A percentile compares a stretch with the other conserved stretches of the same genome.
phyloP scores from a whole-genome alignment of 2,329 filamentous ascomycete species.

The Aschersonia sp. region DNA sequence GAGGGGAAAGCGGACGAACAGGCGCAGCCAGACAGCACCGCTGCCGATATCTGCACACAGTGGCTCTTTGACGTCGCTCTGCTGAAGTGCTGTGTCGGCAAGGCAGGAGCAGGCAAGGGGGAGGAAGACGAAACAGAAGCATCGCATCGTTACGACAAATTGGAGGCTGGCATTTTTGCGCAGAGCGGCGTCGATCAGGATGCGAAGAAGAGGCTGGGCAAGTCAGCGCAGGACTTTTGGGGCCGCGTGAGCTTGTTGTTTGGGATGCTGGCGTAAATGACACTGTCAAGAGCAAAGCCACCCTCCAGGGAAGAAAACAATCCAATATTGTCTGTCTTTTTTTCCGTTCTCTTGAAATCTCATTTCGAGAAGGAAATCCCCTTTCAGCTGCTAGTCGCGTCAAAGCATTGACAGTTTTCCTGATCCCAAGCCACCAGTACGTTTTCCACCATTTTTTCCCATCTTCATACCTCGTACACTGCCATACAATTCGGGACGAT shows the following conservation, averaged over 20 bases:
- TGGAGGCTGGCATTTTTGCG: slow-evolving; percentile 31
- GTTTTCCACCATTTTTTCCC: too few relatives aligned
- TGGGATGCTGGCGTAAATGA: slow-evolving; percentile 45
- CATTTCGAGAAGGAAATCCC: too few relatives aligned
- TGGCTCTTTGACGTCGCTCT: slow-evolving; percentile 46
- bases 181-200: slow-evolving; percentile 34
- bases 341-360: too few relatives aligned
- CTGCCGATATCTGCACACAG: slow-evolving; percentile 37
- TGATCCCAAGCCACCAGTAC: too few relatives aligned
- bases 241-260: slow-evolving; percentile 72
- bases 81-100: slow-evolving; percentile 30
- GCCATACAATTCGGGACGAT: too few relatives aligned
- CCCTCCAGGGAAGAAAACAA: too few relatives aligned
- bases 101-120: slow-evolving; percentile 1
- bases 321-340: too few relatives aligned
- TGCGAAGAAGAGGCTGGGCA: slow-evolving; percentile 38
- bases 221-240: slow-evolving; percentile 63
- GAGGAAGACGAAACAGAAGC: slow-evolving; percentile 6
- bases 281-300: too few relatives aligned
- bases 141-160: slow-evolving; percentile 19
- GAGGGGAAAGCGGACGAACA: slow-evolving; percentile 2
- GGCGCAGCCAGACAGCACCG: slow-evolving; percentile 10
- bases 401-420: too few relatives aligned
- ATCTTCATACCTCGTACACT: too few relatives aligned
- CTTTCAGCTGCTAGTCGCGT: too few relatives aligned